Conservation (phyloP, 768 basidiomycete species). For the Rhodotorula taiwanensis region DNA sequence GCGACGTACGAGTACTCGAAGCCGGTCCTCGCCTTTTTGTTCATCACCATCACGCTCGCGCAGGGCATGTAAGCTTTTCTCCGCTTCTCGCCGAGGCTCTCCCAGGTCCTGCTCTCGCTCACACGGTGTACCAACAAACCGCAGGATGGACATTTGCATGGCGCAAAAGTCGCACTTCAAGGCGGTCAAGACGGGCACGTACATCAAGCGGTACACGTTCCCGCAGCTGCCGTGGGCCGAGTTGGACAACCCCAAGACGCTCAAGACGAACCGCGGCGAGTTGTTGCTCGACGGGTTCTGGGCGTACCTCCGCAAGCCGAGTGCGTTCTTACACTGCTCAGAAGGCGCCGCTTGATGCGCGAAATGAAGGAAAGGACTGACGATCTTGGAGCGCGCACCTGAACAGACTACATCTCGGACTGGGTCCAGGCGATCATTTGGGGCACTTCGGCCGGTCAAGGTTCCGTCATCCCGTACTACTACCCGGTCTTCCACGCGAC, state of each 20-base stretch:
- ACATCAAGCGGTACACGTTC: slow-evolving; percentile 67
- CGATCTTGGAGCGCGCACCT: not conserved
- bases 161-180: slow-evolving; percentile 96
- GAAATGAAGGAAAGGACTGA: not conserved
- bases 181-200: slow-evolving; percentile 61
- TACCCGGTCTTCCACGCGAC: slow-evolving; percentile 94
- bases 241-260: slow-evolving; percentile 76
- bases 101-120: not conserved
- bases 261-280: slow-evolving; percentile 89
- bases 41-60: slow-evolving; percentile 66
- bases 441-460: slow-evolving; percentile 33
- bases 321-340: slow-evolving; percentile 4
- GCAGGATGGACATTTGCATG: slow-evolving; percentile 88
- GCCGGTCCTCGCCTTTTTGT: slow-evolving; percentile 63
- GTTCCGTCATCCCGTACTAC: slow-evolving; percentile 71
- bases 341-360: not conserved
- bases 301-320: slow-evolving; percentile 83
- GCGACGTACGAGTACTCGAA: slow-evolving; percentile 79
- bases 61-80: slow-evolving; percentile 66
- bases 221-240: slow-evolving; percentile 80
- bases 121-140: not conserved
- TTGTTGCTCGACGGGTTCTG: slow-evolving; percentile 91
- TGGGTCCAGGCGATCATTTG: slow-evolving; percentile 45
- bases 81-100: too few relatives aligned
- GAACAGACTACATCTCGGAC: slow-evolving; percentile 83